Base-by-base conservation (phyloP, 2,329 filamentous ascomycete genomes). In the Colletotrichum phormii region DNA sequence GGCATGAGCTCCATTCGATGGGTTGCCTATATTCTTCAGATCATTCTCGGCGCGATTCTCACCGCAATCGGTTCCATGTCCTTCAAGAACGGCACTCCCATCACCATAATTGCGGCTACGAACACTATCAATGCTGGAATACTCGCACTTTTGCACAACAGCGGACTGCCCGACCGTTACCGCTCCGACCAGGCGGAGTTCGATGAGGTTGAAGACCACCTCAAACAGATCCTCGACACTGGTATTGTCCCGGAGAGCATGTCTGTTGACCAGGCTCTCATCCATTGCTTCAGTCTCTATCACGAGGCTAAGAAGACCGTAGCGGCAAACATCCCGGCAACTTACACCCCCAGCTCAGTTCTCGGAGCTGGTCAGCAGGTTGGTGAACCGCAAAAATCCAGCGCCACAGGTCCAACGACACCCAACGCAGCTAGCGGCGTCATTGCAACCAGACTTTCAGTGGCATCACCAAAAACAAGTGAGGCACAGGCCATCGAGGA, bases 141-240 rank as follows among this genome's bases (percentile, higher is more conserved):
- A 7, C 80, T 89, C 5, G 87, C 86, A 3, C 80, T 89, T 18
- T 75, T 89, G 70, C 86, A 89, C 78, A 89, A 89, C 76, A 88
- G 86, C 71, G 87, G 87, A 1, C 77, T 89, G 22, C 87, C 87
- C 2, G 86, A 88, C 72, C 80, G 87, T 8, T 88, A 88, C 74
- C 82, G 86, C 33, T 84, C 84, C 62, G 83, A 89, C 76, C 84
- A 84, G 75, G 82, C 84, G 33, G 86, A 89, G 76, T 89, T 88
- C 75, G 81, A 82, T 64, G 82, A 84, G 51, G 80, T 89, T 33
- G 86, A 89, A 75, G 86, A 88, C 71, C 82, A 85, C 75, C 82
- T 89, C 76, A 86, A 86, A 76, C 82, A 85, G 72, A 79, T 89
- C 5, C 82, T 89, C 49, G 84, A 88, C 73, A 86, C 84, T 1